Base-by-base conservation (phyloP, 352 stramenopile species). In the Thalassiosira exigua region DNA sequence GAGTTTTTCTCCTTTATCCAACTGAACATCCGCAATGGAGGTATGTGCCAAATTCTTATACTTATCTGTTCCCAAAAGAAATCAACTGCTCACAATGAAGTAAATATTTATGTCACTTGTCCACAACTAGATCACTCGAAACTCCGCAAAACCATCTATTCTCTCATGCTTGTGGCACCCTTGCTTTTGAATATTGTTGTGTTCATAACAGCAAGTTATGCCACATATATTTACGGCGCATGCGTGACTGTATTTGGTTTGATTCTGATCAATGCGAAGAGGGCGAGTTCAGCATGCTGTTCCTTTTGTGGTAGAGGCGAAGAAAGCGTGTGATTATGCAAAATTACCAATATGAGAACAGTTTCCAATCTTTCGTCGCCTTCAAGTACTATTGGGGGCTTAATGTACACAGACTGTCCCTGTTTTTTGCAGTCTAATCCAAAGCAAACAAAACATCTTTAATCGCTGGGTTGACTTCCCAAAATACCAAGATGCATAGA, bases 221-320 rank as follows among this genome's bases (percentile, higher is more conserved):
- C 67, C 22, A 82, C 74, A n/a, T 82, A 82, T 41, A 82, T 82
- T 11, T 82, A 77, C 50, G 66, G 48, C 14, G 59, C 68, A 9
- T 33, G 36, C 14, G 36, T 14, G 14, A 44, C 36, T 44, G 36
- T 14, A 14, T 14, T 44, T 7, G 36, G 36, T 14, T 71, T 60
- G 59, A 69, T 29, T 64, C 61, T 44, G 61, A 75, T 70, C 60
- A 70, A 24, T 69, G 36, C 36, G 14, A 44, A 44, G 68, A 26
- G 42, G 21, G 50, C 21, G 21, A 24, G 14, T 24, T 26, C 12
- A 57, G 11, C 50, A 24, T 27, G 21, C 9, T 11, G 50, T 24
- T 17, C 50, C 21, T 11, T 26, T 14, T 57, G 50, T 24, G 50
- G 21, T 22, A 27, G 14, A 17, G 21, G 50, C 50, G 21, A 14